Base-by-base conservation (phyloP, 106 monocot species). In the Dioscorea alata region DNA sequence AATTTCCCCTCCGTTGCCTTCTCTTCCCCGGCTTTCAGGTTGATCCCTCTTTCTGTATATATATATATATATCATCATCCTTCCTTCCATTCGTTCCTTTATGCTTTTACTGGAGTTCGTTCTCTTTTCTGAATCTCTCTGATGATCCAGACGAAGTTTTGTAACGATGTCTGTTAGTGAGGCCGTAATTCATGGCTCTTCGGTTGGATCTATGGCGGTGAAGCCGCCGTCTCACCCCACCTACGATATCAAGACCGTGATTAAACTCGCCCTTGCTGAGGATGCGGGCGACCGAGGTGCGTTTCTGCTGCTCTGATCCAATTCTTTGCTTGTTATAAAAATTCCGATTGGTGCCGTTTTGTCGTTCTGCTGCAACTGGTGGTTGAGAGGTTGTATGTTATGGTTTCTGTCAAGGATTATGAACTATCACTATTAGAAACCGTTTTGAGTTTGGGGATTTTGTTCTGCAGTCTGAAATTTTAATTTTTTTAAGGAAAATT, bases 201-300 rank as follows among this genome's bases (percentile, higher is more conserved):
- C 76, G 32, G 66, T 64, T 1, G 68, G 64, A 18, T 74, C 78
- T 58, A 73, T 70, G 85, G 75, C 24, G 31, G 73, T 88, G 57
- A 64, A 79, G 23, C 90, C 87, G 67, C 99, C 99, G 24, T 85
- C 81, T 17, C 99, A 99, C 70, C 99, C 99, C 23, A 99, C 99
- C 6, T 99, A 99, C 69, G 99, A 93, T 52, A 78, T 99, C 54
- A 83, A 85, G 75, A 81, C 82, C 34, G 90, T 93, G 50, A 83
- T 99, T 34, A 70, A 60, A 32, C 87, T 90, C 20, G 92, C 92
- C 33, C 87, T 99, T 60, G 84, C 83, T 35, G 99, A 92, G 65
- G 92, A 99, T 71, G 92, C 92, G 4, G 92, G 92, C 0, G 99
- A 99, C 74, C 71, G 76, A 89, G 96, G 96, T 92, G 20, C 18